phyloP scores from a whole-genome alignment of 1,284 basidiomycete species.

The Ceratobasidium sp. region DNA sequence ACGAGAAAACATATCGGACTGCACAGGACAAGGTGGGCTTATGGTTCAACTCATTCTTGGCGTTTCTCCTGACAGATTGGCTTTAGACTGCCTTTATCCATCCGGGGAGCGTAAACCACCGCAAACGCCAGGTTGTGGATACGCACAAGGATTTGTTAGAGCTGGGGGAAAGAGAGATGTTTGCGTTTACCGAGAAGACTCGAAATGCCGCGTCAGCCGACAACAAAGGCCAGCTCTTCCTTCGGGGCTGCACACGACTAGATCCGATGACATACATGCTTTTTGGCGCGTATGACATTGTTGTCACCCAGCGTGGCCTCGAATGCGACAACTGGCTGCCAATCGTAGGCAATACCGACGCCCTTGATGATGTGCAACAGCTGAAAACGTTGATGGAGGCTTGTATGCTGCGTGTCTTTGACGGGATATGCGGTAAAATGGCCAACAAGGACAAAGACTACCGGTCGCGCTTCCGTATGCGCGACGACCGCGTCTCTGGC shows the following conservation, averaged over 20 bases:
- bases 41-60: conserved; percentile 23
- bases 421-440: conserved; percentile 68
- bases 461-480: conserved; percentile 42
- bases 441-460: conserved; percentile 51
- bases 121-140: conserved; percentile 58
- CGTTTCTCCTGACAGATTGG: conserved; percentile 40
- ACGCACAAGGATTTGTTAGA: conserved; percentile 48
- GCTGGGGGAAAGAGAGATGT: conserved; percentile 62
- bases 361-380: conserved; percentile 83
- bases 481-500: conserved; percentile 24
- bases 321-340: conserved; percentile 94
- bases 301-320: conserved; percentile 70
- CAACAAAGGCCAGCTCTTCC: conserved; percentile 66
- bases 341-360: conserved; percentile 76
- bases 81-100: conserved; percentile 77
- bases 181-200: conserved; percentile 86
- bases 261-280: conserved; percentile 92
- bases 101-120: conserved; percentile 85
- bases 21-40: conserved; percentile 82
- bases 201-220: conserved; percentile 68
- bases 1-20: conserved; percentile 77
- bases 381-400: conserved; percentile 83
- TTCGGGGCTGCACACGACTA: conserved; percentile 83
- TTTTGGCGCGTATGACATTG: conserved; percentile 85
- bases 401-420: conserved; percentile 90